phyloP scores from a whole-genome alignment of 192 early-diverging fungal species.

The Diversispora eburnea region DNA sequence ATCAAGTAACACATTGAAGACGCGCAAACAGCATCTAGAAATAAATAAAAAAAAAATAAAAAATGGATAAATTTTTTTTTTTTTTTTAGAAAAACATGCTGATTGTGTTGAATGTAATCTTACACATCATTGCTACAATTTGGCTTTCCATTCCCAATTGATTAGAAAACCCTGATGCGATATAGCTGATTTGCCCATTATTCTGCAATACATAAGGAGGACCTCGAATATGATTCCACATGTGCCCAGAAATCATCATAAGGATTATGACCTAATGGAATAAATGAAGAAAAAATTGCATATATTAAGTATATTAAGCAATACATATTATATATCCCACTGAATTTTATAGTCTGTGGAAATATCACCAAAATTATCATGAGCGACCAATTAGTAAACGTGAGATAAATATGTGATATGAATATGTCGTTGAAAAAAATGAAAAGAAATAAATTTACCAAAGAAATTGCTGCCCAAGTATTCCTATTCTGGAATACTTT shows the following conservation, averaged over 20 bases:
- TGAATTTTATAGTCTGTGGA: too few relatives aligned
- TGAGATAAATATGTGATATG: too few relatives aligned
- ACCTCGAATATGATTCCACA: slow-evolving; percentile 84
- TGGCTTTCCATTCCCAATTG: slow-evolving; percentile 72
- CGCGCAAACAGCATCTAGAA: slow-evolving; percentile 56
- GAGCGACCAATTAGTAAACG: too few relatives aligned
- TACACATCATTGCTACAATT: slow-evolving; percentile 65
- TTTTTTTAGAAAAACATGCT: neutral
- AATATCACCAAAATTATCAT: too few relatives aligned
- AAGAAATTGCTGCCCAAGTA: slow-evolving; percentile 50
- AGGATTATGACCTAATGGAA: slow-evolving; percentile 53
- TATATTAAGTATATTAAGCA: too few relatives aligned
- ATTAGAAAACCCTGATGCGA: slow-evolving; percentile 63
- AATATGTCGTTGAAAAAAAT: neutral
- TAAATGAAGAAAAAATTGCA: neutral
- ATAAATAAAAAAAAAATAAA: slow-evolving; percentile 5
- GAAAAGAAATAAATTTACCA: slow-evolving; percentile 39
- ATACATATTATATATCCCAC: neutral
- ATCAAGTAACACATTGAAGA: slow-evolving; percentile 54
- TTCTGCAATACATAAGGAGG: slow-evolving; percentile 58
- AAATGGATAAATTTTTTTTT: neutral
- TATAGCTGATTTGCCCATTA: slow-evolving; percentile 53
- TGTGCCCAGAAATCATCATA: slow-evolving; percentile 75
- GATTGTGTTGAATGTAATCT: neutral
- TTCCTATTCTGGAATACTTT: slow-evolving; percentile 52